Evolutionary conservation across 768 basidiomycete genomes (phyloP).

Genomic region (Pisolithus sp.): DNA sequence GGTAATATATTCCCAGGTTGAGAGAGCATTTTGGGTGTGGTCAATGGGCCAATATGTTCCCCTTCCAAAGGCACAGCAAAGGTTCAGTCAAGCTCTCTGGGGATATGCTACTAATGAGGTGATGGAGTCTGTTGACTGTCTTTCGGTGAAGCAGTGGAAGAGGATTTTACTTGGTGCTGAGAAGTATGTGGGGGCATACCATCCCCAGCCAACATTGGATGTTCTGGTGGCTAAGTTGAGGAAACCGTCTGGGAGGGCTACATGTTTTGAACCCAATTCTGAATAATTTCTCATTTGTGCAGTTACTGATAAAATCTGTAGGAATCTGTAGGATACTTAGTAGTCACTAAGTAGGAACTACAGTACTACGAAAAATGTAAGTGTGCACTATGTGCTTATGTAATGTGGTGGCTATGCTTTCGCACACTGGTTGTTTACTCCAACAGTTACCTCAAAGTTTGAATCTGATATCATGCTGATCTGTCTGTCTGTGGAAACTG

Average conservation of each 20-base stretch:
- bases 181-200: not conserved
- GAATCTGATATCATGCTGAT: too few relatives aligned
- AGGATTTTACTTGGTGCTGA: not conserved
- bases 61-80: not conserved
- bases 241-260: not conserved
- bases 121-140: not conserved
- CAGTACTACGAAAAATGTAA: too few relatives aligned
- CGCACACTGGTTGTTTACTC: too few relatives aligned
- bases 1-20: not conserved
- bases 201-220: not conserved
- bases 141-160: not conserved
- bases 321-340: too few relatives aligned
- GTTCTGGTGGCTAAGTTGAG: not conserved
- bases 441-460: too few relatives aligned
- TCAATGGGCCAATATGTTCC: not conserved
- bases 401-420: too few relatives aligned
- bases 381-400: too few relatives aligned
- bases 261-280: not conserved
- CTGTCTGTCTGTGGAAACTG: too few relatives aligned
- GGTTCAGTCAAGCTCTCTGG: not conserved
- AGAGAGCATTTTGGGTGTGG: not conserved
- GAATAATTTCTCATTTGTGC: not conserved
- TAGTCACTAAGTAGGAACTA: too few relatives aligned
- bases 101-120: not conserved
- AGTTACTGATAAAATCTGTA: too few relatives aligned